A percentile compares a stretch with the other conserved stretches of the same genome.
Evolutionary conservation across 495 filamentous ascomycete species (phyloP).

Genomic region (Neurospora pannonica): DNA sequence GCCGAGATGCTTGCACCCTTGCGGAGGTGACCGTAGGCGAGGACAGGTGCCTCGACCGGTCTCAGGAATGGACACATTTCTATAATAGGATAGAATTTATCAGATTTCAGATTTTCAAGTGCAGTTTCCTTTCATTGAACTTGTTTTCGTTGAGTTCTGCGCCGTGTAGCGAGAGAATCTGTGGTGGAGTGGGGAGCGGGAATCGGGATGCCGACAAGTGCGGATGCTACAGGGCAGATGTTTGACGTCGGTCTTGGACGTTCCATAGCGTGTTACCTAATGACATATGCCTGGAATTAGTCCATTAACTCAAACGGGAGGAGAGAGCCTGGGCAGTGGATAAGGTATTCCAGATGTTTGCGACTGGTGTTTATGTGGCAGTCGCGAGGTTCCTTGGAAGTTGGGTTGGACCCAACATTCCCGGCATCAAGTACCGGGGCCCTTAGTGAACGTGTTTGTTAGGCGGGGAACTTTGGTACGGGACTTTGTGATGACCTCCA

Average conservation of each 20-base stretch:
- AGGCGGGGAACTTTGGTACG: background rate
- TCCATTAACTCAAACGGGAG: background rate
- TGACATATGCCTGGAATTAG: background rate
- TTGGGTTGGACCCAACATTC: background rate
- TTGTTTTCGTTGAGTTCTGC: too few species aligned
- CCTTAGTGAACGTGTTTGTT: background rate
- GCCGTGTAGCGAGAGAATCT: too few species aligned
- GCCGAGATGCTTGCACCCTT: too few species aligned
- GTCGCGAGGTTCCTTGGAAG: background rate
- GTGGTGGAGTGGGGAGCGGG: background rate
- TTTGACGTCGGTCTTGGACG: background rate
- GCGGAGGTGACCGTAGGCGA: too few species aligned
- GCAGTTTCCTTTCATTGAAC: too few species aligned
- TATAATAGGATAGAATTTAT: too few species aligned
- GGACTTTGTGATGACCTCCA: background rate
- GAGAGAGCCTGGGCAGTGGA: background rate
- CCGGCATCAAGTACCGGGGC: background rate
- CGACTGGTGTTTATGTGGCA: background rate
- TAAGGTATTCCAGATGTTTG: background rate
- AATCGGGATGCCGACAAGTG: background rate
- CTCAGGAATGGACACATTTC: too few species aligned
- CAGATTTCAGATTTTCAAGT: too few species aligned
- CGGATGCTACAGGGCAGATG: background rate
- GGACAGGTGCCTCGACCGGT: too few species aligned
- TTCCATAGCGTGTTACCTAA: background rate